Percentiles rank a stretch among this genome's conserved stretches.
These are phyloP conservation scores for Wolfiporia cocos DNA, from an alignment of 1,284 basidiomycete species.

Conservation along the genomic window DNA sequence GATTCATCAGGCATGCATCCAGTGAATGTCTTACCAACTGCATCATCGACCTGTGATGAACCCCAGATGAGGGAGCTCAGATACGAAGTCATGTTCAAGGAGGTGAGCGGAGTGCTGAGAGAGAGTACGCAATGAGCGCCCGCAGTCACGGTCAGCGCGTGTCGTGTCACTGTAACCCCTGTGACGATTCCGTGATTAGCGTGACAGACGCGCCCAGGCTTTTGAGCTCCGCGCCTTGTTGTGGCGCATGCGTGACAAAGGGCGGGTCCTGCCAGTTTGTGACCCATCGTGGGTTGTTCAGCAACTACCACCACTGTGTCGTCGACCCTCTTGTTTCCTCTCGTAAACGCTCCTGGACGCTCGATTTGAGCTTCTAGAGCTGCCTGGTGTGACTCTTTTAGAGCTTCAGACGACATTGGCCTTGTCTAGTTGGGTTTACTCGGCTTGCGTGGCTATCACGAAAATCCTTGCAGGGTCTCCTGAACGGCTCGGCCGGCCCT, in stretches of 20 bases:
- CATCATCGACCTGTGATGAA: slow-evolving; percentile 70
- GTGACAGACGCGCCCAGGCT: slow-evolving; percentile 1
- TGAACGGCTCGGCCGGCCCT: slow-evolving; percentile 7
- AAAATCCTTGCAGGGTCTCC: slow-evolving; percentile 17
- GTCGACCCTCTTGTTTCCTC: slow-evolving; percentile 8
- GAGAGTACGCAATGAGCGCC: not conserved
- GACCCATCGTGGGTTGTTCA: slow-evolving; percentile 19
- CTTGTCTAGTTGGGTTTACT: slow-evolving; percentile 11
- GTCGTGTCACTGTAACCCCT: slow-evolving; percentile 2
- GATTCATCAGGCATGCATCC: not conserved
- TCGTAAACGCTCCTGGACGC: not conserved
- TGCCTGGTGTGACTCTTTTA: slow-evolving; percentile 1
- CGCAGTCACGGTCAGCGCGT: slow-evolving; percentile 7
- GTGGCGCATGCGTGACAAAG: slow-evolving; percentile 7
- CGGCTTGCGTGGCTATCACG: slow-evolving; percentile 17
- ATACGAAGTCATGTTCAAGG: slow-evolving; percentile 34
- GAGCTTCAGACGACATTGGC: slow-evolving; percentile 6
- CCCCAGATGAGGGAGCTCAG: slow-evolving; percentile 68
- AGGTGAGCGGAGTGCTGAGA: not conserved
- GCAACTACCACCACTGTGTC: slow-evolving; percentile 20
- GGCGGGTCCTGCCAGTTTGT: slow-evolving; percentile 18
- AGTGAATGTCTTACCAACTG: slow-evolving; percentile 50
- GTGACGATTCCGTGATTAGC: slow-evolving; percentile 10
- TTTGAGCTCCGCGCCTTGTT: not conserved
- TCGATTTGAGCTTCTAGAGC: slow-evolving; percentile 1